Conservation (phyloP, 1,284 basidiomycete species). For the Serendipita sp. region DNA sequence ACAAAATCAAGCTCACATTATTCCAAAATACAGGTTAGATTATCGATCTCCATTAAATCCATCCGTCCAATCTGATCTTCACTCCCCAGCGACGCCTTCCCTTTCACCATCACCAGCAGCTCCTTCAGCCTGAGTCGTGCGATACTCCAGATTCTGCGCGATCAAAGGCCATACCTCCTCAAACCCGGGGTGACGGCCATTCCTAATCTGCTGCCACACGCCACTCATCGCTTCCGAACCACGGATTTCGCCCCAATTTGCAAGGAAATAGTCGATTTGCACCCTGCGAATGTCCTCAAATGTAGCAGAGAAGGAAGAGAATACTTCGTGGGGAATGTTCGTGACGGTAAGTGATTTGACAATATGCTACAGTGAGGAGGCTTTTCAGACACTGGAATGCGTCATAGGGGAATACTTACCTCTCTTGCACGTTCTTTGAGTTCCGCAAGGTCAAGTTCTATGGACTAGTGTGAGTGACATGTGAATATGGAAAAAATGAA, state of each 20-base stretch:
- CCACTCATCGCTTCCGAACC: conserved; percentile 64
- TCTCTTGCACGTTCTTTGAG: conserved; percentile 56
- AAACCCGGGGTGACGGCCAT: conserved; percentile 70
- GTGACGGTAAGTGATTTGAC: conserved; percentile 56
- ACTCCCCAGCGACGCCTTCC: not conserved
- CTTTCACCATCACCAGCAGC: conserved; percentile 8
- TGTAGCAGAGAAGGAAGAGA: conserved; percentile 69
- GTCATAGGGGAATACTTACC: conserved; percentile 21
- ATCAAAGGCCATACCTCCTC: conserved; percentile 67
- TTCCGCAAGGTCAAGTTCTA: conserved; percentile 54
- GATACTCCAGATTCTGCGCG: conserved; percentile 48
- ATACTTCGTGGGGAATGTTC: conserved; percentile 77
- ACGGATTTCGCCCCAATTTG: conserved; percentile 72
- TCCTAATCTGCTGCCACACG: conserved; percentile 71
- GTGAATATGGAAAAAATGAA: not conserved
- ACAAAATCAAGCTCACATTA: not conserved
- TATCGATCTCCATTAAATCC: not conserved
- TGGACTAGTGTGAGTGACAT: not conserved
- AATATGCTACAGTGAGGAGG: conserved; percentile 42
- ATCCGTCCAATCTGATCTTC: not conserved
- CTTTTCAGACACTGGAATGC: not conserved
- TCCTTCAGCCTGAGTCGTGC: conserved; percentile 20
- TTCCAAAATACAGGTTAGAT: not conserved
- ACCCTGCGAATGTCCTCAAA: conserved; percentile 77
- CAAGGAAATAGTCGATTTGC: conserved; percentile 63